Evolutionary conservation across 2,329 filamentous ascomycete genomes (phyloP).

Genomic region (Tolypocladium ophioglossoides): DNA sequence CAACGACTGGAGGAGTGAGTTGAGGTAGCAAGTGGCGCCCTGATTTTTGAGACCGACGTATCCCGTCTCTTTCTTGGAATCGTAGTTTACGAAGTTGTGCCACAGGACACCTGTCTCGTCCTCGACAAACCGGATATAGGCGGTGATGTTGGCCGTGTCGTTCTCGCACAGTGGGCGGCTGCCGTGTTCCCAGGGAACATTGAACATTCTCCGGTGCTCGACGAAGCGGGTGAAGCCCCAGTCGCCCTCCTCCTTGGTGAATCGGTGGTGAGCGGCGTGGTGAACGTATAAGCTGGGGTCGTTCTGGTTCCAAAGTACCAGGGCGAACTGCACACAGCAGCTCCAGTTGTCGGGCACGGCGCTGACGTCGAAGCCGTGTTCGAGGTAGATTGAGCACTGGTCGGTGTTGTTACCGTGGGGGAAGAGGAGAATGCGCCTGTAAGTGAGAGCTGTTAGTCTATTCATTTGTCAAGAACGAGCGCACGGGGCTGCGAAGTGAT

Average conservation of each 20-base stretch:
- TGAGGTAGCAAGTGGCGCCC: constrained; percentile 83
- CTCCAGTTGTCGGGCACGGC: constrained; percentile 87
- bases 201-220: constrained; percentile 78
- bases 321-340: constrained; percentile 88
- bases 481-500: background rate
- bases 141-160: constrained; percentile 68
- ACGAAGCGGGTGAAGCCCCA: constrained; percentile 98
- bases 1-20: constrained; percentile 72
- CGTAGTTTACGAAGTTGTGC: constrained; percentile 90
- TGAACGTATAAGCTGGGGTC: constrained; percentile 79
- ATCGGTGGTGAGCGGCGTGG: constrained; percentile 83
- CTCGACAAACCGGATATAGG: constrained; percentile 71
- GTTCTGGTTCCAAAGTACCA: constrained; percentile 90
- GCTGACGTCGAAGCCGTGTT: constrained; percentile 74
- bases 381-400: constrained; percentile 87
- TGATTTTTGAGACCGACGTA: constrained; percentile 96
- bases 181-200: constrained; percentile 60
- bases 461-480: background rate
- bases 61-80: constrained; percentile 98
- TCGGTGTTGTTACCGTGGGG: constrained; percentile 92
- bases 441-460: background rate
- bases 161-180: constrained; percentile 65
- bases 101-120: constrained; percentile 83
- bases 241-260: constrained; percentile 91
- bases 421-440: constrained; percentile 87